Conservation (phyloP, 805 yeast species). For the Candida verbasci region DNA sequence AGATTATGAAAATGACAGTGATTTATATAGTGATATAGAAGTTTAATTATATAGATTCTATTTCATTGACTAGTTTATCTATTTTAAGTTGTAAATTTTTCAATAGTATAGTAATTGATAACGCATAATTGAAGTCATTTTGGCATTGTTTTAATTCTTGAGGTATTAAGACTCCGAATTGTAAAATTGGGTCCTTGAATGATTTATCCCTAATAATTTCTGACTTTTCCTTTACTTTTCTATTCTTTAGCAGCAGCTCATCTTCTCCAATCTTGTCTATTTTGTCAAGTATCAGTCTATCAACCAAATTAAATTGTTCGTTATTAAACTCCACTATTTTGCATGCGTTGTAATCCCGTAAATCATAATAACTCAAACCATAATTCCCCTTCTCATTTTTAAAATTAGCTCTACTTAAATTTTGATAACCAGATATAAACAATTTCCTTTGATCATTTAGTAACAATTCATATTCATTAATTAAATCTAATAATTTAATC, state of each 20-base stretch:
- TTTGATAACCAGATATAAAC: slow-evolving; percentile 33
- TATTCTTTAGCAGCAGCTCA: slow-evolving; percentile 7
- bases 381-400: slow-evolving; percentile 23
- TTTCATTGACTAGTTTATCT: slow-evolving; percentile 12
- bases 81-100: slow-evolving; percentile 19
- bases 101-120: slow-evolving; percentile 20
- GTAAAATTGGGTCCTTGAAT: slow-evolving; percentile 32
- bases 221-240: slow-evolving; percentile 7
- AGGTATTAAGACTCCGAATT: slow-evolving; percentile 47
- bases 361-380: slow-evolving; percentile 41
- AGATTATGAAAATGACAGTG: slow-evolving; percentile 50
- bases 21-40: slow-evolving; percentile 37
- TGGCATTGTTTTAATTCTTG: slow-evolving; percentile 36
- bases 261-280: slow-evolving; percentile 1
- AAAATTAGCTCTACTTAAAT: slow-evolving; percentile 45
- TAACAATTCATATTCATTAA: slow-evolving; percentile 29
- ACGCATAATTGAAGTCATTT: slow-evolving; percentile 27
- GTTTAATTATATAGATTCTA: slow-evolving; percentile 12
- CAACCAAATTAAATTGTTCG: slow-evolving; percentile 10
- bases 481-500: slow-evolving; percentile 20
- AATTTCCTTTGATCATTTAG: slow-evolving; percentile 15
- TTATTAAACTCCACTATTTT: slow-evolving; percentile 9
- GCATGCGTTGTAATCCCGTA: slow-evolving; percentile 25
- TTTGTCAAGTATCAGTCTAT: slow-evolving; percentile 4
- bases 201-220: not conserved